Percentiles rank a stretch among this genome's conserved stretches.
These are phyloP conservation scores for Mycena indigotica DNA, from an alignment of 768 basidiomycete genomes.

Conservation along the genomic window DNA sequence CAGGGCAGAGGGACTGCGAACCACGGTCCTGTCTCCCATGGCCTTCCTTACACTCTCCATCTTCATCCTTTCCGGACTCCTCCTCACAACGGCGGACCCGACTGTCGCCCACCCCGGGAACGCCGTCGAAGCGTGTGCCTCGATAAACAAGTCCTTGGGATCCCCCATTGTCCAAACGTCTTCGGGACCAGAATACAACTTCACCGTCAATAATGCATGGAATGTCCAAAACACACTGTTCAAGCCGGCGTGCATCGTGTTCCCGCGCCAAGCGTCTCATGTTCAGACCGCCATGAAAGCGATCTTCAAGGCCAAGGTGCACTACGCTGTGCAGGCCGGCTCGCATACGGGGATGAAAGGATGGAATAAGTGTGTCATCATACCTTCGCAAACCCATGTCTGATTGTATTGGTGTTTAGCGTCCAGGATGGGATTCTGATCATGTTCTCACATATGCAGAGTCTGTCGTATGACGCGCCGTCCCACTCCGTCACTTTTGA, in stretches of 20 bases:
- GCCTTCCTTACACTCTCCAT: no score
- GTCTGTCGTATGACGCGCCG: slow-evolving; percentile 33
- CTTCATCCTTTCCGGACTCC: no score
- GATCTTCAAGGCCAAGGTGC: slow-evolving; percentile 36
- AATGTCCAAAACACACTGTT: slow-evolving; percentile 38
- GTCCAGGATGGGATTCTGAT: slow-evolving; percentile 42
- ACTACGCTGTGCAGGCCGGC: slow-evolving; percentile 46
- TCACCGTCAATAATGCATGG: slow-evolving; percentile 24
- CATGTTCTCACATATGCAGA: slow-evolving; percentile 36
- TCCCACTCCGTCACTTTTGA: slow-evolving; percentile 41
- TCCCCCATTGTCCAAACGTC: not conserved
- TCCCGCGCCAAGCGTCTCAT: slow-evolving; percentile 32
- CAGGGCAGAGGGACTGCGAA: no score
- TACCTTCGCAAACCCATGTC: not conserved
- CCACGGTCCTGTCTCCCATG: no score
- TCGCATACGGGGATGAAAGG: slow-evolving; percentile 44
- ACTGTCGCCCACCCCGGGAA: no score
- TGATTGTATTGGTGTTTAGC: slow-evolving; percentile 21
- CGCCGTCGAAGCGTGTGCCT: no score
- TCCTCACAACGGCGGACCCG: no score
- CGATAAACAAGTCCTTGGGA: no score
- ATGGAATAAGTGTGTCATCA: slow-evolving; percentile 43
- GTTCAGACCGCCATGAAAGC: slow-evolving; percentile 42
- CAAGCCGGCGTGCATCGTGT: slow-evolving; percentile 40
- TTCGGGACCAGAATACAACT: not conserved